A percentile compares a stretch with the other conserved stretches of the same genome.
These are phyloP conservation scores for Saccharomycopsis sp. DNA, from an alignment of 805 yeast species.

Conservation along the genomic window DNA sequence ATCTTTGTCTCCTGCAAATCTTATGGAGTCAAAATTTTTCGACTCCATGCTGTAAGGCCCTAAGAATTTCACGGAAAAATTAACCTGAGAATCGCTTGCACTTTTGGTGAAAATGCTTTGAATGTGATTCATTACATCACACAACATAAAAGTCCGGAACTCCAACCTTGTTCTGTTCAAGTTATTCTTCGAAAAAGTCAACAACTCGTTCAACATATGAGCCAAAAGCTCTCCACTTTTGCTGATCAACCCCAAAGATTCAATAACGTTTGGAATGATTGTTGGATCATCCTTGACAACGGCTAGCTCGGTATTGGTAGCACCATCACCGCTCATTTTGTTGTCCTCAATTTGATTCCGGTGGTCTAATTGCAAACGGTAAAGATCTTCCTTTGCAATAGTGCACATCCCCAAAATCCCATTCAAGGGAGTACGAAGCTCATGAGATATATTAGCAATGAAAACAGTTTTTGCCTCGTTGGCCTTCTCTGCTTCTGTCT, in stretches of 20 bases:
- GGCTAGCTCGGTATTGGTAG: slow-evolving; percentile 4
- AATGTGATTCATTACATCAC: slow-evolving; percentile 78
- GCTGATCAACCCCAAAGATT: slow-evolving; percentile 53
- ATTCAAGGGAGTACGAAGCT: slow-evolving; percentile 88
- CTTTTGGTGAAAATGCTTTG: slow-evolving; percentile 76
- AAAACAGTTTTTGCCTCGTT: slow-evolving; percentile 94
- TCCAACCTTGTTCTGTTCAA: slow-evolving; percentile 76
- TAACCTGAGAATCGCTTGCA: slow-evolving; percentile 69
- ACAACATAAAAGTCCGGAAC: slow-evolving; percentile 66
- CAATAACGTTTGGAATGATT: slow-evolving; percentile 6
- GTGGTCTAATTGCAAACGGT: slow-evolving; percentile 7
- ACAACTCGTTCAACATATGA: slow-evolving; percentile 81
- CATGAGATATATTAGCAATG: slow-evolving; percentile 88
- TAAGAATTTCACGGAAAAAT: slow-evolving; percentile 48
- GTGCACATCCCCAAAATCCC: slow-evolving; percentile 96
- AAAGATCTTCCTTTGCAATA: slow-evolving; percentile 74
- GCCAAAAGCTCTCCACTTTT: slow-evolving; percentile 84
- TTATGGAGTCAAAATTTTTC: background rate
- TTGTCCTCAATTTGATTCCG: background rate
- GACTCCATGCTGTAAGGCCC: slow-evolving; percentile 8
- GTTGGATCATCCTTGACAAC: too few relatives aligned
- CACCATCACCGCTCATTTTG: background rate
- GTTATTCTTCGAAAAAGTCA: slow-evolving; percentile 89
- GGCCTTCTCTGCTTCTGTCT: slow-evolving; percentile 85
- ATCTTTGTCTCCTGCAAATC: background rate